A percentile compares a stretch with the other conserved stretches of the same genome.
phyloP scores from a whole-genome alignment of 495 filamentous ascomycete species.

The Chaetomium fimeti region DNA sequence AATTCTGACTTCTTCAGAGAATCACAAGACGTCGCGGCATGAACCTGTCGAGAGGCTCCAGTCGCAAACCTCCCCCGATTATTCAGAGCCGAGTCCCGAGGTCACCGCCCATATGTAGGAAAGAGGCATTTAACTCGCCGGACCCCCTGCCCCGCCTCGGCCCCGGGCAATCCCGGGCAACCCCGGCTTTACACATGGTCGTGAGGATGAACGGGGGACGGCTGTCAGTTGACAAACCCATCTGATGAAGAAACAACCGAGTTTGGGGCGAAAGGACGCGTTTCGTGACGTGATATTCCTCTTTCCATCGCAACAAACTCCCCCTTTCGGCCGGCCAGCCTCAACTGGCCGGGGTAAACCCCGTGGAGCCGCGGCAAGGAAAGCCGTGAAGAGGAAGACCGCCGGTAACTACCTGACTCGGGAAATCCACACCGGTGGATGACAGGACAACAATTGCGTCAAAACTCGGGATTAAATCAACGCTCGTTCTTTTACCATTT shows the following conservation, averaged over 20 bases:
- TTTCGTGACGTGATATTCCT: slow-evolving; percentile 7
- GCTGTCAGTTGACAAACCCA: slow-evolving; percentile 2
- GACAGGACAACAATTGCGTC: background rate
- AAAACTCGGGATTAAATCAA: background rate
- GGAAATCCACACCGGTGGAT: background rate
- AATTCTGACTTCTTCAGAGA: background rate
- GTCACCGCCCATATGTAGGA: background rate
- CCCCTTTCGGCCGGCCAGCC: background rate
- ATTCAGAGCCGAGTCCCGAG: slow-evolving; percentile 5
- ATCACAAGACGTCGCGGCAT: background rate
- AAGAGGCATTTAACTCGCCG: background rate
- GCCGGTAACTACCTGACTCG: background rate
- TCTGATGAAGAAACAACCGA: slow-evolving; percentile 7
- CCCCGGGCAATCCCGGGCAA: slow-evolving; percentile 10
- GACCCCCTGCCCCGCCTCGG: background rate
- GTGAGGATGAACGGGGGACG: background rate
- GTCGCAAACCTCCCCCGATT: no score
- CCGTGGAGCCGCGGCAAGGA: background rate
- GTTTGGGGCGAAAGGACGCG: slow-evolving; percentile 1
- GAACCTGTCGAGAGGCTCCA: no score
- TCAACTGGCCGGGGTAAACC: background rate
- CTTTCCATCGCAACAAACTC: background rate
- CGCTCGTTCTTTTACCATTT: background rate
- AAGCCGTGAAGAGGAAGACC: background rate
- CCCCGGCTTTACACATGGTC: background rate